phyloP scores from a whole-genome alignment of 768 basidiomycete species.

The Tricholomella constricta region DNA sequence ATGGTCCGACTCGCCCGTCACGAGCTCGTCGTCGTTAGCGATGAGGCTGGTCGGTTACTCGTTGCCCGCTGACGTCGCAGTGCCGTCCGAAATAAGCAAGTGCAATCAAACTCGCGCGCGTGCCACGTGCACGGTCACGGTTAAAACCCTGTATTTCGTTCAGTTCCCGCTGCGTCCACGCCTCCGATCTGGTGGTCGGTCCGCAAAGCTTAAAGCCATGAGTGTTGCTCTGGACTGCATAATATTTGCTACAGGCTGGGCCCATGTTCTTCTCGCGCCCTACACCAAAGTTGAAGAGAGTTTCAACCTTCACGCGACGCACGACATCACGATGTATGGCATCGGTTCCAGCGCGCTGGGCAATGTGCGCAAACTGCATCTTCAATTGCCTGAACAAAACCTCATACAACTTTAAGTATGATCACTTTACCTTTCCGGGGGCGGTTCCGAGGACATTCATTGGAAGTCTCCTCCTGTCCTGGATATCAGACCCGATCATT shows the following conservation, averaged over 20 bases:
- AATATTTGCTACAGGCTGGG: conserved; percentile 53
- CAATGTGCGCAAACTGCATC: conserved; percentile 44
- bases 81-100: conserved; percentile 1
- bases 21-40: conserved; percentile 4
- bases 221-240: conserved; percentile 45
- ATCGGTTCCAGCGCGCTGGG: conserved; percentile 39
- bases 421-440: conserved; percentile 87
- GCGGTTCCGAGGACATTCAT: conserved; percentile 88
- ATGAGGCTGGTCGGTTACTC: neutral
- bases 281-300: conserved; percentile 98
- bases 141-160: too few species aligned
- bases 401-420: conserved; percentile 52
- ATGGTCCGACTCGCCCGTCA: conserved; percentile 12
- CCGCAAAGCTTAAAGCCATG: conserved; percentile 7
- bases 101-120: conserved; percentile 8
- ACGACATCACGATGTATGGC: conserved; percentile 86
- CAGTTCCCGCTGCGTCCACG: too few species aligned
- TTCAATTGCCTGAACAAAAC: neutral
- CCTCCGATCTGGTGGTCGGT: too few species aligned
- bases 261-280: conserved; percentile 77
- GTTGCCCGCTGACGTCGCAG: neutral
- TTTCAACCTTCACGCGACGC: conserved; percentile 90
- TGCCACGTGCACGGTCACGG: too few species aligned
- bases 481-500: conserved; percentile 52
- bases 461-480: conserved; percentile 72